Base-by-base conservation (phyloP, 805 yeast species). In the Pichia membranifaciens region DNA sequence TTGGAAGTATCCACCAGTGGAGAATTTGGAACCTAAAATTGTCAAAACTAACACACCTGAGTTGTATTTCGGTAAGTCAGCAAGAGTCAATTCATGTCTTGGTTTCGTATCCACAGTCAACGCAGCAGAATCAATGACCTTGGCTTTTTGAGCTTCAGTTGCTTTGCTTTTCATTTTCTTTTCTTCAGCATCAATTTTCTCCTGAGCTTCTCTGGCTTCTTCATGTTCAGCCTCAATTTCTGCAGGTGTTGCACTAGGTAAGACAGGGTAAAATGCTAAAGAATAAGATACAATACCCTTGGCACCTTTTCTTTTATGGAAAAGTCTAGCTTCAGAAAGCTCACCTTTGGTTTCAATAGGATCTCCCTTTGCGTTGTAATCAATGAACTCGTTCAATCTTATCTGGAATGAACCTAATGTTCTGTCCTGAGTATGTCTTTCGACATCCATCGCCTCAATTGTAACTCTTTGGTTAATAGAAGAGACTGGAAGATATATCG, bases 361-460 rank as follows among this genome's bases (percentile, higher is more conserved):
- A 41, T 71, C 65, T 42, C 82, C 84, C 49, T 73, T 70, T 46
- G 86, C 96, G 51, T 84, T 71, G 60, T 77, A 82, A 52, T 77
- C 75, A 60, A 91, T 79, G 56, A 87, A 68, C 23, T 82, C 87
- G 46, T 73, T 71, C 52, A 87, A 70, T 57, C 79, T 78, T 18
- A 93, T 67, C 57, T 82, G 83, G 68, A 87, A 83, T 2, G 83
- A 75, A 45, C 99, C 99, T 42, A 93, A 75, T 4, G 95, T 78
- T 58, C 96, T 80, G 66, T 93, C 99, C 38, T 80, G 78, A n/a
- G 84, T 78, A 45, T 69, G 75, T 50, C 75, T 76, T 67, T 90
- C 91, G 31, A 84, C 85, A 67, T 93, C 98, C 96, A 93, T 86
- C 6, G 82, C 95, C 62, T 93, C 98, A 47, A 93, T 63, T 2